Evolutionary conservation across 306 rosid species (phyloP), one percentile per base, ranked within the genome.

Genomic region (Vigna angularis): DNA sequence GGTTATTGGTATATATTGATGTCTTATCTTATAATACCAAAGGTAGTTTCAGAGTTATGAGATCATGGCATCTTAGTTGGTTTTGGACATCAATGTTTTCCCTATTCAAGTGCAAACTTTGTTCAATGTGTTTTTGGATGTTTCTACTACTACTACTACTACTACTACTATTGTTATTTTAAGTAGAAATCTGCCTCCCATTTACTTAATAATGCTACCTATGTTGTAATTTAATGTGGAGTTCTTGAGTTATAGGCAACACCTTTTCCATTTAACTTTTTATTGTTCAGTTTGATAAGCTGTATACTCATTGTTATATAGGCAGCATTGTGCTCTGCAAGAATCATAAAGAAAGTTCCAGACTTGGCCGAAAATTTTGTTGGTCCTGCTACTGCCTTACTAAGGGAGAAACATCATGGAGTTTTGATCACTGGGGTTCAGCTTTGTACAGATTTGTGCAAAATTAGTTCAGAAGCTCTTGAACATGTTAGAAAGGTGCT

Each of bases 331-430:
- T 62, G 68, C 68, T 62, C 68, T 62, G 45, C 68, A 62, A 62
- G 68, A 62, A 62, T 62, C 47, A 16, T 62, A 62, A 62, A 7
- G 68, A 62, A 62, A 62, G 68, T 34, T 62, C 47, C 68, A 16
- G 68, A 62, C 47, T 30, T 62, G 68, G 68, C 68, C 1, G 68
- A 62, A 62, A 62, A 32, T 62, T 62, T 62, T 62, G 68, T 62
- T 44, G 36, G 34, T 7, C 47, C 68, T 32, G 42, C 68, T 16
- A 62, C 68, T 76, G 82, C 87, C 55, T 90, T 93, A 74, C 91
- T 93, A 52, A 88, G 83, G 86, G 98, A 90, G 90, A 93, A 93
- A 84, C 96, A 93, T 84, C 98, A 93, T 73, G 98, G 98, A 16
- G 98, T 90, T 76, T 76, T 93, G 83, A 90, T 93, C 69, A 89